Base-by-base conservation (phyloP, 2,329 filamentous ascomycete species). In the Atkinsonella hypoxylon region DNA sequence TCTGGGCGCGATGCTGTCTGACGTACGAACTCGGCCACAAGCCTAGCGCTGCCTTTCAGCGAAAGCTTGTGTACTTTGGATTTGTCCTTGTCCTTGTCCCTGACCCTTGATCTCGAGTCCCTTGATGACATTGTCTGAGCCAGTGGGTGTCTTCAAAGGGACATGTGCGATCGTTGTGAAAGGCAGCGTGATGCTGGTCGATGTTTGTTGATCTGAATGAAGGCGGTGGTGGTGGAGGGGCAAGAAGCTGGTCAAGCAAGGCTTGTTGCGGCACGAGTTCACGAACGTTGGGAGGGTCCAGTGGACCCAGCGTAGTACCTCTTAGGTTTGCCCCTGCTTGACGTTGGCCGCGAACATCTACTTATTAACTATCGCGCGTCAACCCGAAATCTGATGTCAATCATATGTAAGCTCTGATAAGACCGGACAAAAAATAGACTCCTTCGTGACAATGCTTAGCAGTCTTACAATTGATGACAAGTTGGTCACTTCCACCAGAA, bases 11-110 rank as follows among this genome's bases (percentile, higher is more conserved):
- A 15, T 15, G 47, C 11, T 45, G 6, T 38, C 42, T 12, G 51
- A 20, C 48, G 18, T 43, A 95, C 89, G 68, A 98, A 98, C 73
- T 98, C 93, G 43, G 91, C 87, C 52, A 97, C 89, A 38, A 95
- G 79, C 70, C 91, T 94, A 39, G 89, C 81, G 59, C 72, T 79
- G 70, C 86, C 88, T 69, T 89, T 91, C 55, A 96, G 76, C 38
- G 90, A 87, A 55, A 98, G 80, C 76, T 95, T 97, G 74, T 98
- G 93, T 54, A 89, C 82, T 70, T 96, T 95, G 59, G 88, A 87
- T 62, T 89, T 89, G 62, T 83, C 79, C 67, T 81, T 82, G 47
- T 75, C 70, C 48, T 67, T 67, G 45, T 53, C 51, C 49, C 54
- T 59, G 45, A 55, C 56, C 54, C 58, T 63, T 4, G 61, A 57